Evolutionary conservation across 352 stramenopile genomes (phyloP).

Genomic region (Pythium aphanidermatum): DNA sequence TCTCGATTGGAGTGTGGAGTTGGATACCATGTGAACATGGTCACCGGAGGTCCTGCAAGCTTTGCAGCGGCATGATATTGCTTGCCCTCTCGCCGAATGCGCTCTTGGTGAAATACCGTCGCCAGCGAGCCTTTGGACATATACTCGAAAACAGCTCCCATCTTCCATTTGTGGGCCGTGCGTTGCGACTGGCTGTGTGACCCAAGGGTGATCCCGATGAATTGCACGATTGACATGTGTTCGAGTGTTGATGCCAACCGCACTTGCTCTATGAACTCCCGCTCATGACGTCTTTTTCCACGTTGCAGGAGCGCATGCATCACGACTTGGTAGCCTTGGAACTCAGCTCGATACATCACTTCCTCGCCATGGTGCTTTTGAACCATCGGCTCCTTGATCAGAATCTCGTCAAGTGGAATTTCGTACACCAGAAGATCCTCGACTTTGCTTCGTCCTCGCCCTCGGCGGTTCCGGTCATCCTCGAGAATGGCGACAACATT

Average conservation of each 20-base stretch:
- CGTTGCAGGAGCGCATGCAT: constrained; percentile 47
- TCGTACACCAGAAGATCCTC: constrained; percentile 74
- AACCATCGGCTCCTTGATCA: constrained; percentile 31
- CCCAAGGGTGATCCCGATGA: constrained; percentile 68
- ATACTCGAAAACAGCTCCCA: constrained; percentile 71
- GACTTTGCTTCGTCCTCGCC: constrained; percentile 41
- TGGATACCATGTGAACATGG: constrained; percentile 24
- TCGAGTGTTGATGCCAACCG: constrained; percentile 52
- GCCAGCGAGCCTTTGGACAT: constrained; percentile 63
- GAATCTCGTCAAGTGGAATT: constrained; percentile 64
- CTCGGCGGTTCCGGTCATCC: constrained; percentile 34
- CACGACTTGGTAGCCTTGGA: constrained; percentile 64
- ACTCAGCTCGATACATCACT: constrained; percentile 52
- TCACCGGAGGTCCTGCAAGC: too few relatives aligned
- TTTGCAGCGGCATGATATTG: too few relatives aligned
- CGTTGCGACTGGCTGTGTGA: constrained; percentile 28
- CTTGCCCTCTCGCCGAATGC: constrained; percentile 51
- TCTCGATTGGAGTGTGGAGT: constrained; percentile 31
- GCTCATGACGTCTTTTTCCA: constrained; percentile 28
- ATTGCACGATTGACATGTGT: constrained; percentile 68
- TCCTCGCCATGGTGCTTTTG: constrained; percentile 10
- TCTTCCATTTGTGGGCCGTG: constrained; percentile 38
- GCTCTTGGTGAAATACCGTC: constrained; percentile 49
- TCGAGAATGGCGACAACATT: constrained; percentile 59
- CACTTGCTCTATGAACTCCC: constrained; percentile 61